Percentiles rank a stretch among this genome's conserved stretches.
These are phyloP conservation scores for Cryptosporidium sp. DNA, from an alignment of 169 alveolate species.

Conservation along the genomic window DNA sequence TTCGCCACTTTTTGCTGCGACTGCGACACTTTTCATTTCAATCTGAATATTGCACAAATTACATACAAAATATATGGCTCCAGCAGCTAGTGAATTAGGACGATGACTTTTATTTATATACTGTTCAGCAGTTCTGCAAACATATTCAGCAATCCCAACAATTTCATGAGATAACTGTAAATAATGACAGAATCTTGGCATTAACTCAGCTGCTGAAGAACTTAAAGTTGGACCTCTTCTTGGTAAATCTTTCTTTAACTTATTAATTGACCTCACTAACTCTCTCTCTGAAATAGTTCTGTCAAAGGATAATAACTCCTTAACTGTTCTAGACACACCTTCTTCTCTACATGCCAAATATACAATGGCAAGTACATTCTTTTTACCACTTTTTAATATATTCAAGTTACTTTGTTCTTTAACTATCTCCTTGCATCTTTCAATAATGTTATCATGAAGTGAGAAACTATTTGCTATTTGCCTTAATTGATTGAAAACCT, in stretches of 20 bases:
- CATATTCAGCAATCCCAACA: conserved; percentile 83
- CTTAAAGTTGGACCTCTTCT: conserved; percentile 83
- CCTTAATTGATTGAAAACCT: conserved; percentile 84
- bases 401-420: conserved; percentile 82
- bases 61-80: conserved; percentile 81
- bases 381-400: conserved; percentile 80
- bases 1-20: conserved; percentile 75
- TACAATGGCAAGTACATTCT: conserved; percentile 86
- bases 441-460: conserved; percentile 86
- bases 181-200: conserved; percentile 83
- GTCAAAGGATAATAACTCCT: conserved; percentile 86
- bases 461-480: conserved; percentile 84
- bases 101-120: conserved; percentile 84
- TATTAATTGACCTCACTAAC: conserved; percentile 88
- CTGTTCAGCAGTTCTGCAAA: conserved; percentile 82
- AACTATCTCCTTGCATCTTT: conserved; percentile 85
- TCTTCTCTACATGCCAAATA: conserved; percentile 92
- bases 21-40: conserved; percentile 71
- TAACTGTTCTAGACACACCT: conserved; percentile 87
- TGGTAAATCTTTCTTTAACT: conserved; percentile 86
- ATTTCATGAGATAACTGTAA: conserved; percentile 80
- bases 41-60: conserved; percentile 53
- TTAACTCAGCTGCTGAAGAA: conserved; percentile 84
- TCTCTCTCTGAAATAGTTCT: conserved; percentile 86
- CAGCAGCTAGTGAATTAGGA: conserved; percentile 87